Evolutionary conservation across 2,329 filamentous ascomycete genomes (phyloP).

Genomic region (Xylaria arbuscula): DNA sequence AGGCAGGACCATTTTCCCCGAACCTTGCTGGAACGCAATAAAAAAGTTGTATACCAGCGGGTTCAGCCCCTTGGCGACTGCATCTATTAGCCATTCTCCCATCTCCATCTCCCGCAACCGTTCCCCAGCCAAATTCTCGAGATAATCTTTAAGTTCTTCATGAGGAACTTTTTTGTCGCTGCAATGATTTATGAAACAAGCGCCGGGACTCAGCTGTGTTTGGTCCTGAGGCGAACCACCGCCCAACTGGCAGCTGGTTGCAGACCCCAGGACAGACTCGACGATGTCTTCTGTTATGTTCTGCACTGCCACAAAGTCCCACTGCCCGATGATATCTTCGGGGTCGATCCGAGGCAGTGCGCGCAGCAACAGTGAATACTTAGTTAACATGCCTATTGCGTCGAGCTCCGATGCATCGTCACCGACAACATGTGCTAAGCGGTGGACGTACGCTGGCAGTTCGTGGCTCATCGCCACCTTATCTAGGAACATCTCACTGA

Average conservation of each 20-base stretch:
- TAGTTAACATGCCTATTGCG: constrained; percentile 5
- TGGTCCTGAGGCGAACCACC: background rate
- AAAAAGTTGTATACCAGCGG: background rate
- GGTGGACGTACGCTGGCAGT: background rate
- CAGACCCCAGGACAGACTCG: background rate
- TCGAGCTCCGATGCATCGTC: constrained; percentile 1
- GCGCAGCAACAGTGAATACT: constrained; percentile 2
- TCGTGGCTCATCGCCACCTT: background rate
- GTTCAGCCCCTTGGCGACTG: background rate
- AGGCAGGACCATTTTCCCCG: constrained; percentile 1
- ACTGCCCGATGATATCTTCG: background rate
- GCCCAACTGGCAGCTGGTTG: background rate
- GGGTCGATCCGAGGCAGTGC: background rate
- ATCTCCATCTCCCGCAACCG: constrained; percentile 1
- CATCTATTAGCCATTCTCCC: constrained; percentile 8
- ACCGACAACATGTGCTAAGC: background rate
- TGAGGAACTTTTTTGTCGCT: background rate
- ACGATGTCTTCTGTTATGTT: background rate
- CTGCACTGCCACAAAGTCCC: constrained; percentile 3
- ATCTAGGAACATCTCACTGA: constrained; percentile 43
- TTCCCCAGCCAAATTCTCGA: background rate
- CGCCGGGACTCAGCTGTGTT: background rate
- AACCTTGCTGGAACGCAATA: background rate
- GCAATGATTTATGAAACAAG: constrained; percentile 15
- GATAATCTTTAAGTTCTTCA: background rate